Base-by-base conservation (phyloP, 306 rosid genomes). In the Urtica urens region DNA sequence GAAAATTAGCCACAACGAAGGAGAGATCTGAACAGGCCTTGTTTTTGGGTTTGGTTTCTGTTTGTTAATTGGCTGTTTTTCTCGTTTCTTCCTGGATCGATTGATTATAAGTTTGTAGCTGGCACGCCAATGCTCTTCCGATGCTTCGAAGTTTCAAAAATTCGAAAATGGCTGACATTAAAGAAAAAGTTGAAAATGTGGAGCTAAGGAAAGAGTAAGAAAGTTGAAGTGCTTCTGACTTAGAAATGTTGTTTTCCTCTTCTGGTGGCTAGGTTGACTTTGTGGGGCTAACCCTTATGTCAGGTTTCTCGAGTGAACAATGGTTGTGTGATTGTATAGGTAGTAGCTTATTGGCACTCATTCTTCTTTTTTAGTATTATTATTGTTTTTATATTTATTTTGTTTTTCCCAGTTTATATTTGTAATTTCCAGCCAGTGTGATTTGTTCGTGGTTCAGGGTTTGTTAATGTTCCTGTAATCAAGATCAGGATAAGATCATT, bases 261-360 rank as follows among this genome's bases (percentile, higher is more conserved):
- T 70, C 66, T 79, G 76, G 64, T 79, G 76, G 72, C 55, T 77
- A 80, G 79, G 63, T 75, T 77, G 79, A 85, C 92, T 71, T 60
- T 75, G n/a, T n/a, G n/a, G 82, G 75, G 78, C 99, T 86, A 79
- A 86, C 80, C n/a, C 66, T 67, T 67, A 55, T 76, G 78, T 67
- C 66, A 78, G 79, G 77, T 74, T 69, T 73, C 66, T 55, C 66
- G 81, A 68, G 81, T 62, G 79, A 55, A 58, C 68, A 58, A 57
- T 81, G 81, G 64, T 70, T 65, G 88, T 75, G 87, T 77, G 88
- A 71, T 74, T 77, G 94, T 82, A 92, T 77, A 85, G 96, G 80
- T 61, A n/a, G n/a, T n/a, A 62, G 82, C 70, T 63, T 68, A 63
- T 71, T 71, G 77, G 66, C 40, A 53, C n/a, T n/a, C n/a, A n/a